Conservation (phyloP, 345 rosid species). For the Heritiera fomes region DNA sequence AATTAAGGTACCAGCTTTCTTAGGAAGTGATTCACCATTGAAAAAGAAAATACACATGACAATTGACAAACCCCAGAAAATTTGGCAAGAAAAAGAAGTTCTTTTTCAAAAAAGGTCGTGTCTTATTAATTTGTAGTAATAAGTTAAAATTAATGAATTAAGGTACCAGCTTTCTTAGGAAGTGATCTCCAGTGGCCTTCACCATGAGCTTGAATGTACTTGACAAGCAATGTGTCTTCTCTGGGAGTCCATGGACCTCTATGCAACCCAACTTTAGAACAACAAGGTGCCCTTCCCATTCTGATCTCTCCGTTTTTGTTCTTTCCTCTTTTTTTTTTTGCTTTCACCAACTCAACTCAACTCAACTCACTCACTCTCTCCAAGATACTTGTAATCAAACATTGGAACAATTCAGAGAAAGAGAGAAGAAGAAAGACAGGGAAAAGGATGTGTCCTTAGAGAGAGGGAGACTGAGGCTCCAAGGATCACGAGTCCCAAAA, state of each 20-base stretch:
- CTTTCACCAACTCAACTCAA: background rate
- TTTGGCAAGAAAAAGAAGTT: background rate
- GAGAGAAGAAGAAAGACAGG: background rate
- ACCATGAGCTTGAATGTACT: slow-evolving; percentile 53
- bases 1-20: slow-evolving; percentile 53
- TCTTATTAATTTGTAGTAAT: too few relatives aligned
- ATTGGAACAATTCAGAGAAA: background rate
- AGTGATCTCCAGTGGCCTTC: slow-evolving; percentile 67
- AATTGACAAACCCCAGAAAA: background rate
- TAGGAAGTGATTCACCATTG: slow-evolving; percentile 38
- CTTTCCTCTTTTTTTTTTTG: background rate
- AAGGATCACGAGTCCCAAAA: background rate
- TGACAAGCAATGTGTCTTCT: slow-evolving; percentile 58
- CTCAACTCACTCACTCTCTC: background rate
- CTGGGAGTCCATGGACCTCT: slow-evolving; percentile 65
- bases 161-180: slow-evolving; percentile 63
- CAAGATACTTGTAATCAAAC: background rate
- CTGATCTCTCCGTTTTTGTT: background rate
- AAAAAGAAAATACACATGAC: background rate
- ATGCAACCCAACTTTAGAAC: slow-evolving; percentile 61
- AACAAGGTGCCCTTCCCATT: slow-evolving; percentile 68
- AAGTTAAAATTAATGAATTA: background rate
- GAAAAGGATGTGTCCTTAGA: background rate
- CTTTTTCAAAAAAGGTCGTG: too few relatives aligned
- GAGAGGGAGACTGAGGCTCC: background rate